phyloP scores from a whole-genome alignment of 2,329 filamentous ascomycete genomes.

The Diaporthe nobilis region DNA sequence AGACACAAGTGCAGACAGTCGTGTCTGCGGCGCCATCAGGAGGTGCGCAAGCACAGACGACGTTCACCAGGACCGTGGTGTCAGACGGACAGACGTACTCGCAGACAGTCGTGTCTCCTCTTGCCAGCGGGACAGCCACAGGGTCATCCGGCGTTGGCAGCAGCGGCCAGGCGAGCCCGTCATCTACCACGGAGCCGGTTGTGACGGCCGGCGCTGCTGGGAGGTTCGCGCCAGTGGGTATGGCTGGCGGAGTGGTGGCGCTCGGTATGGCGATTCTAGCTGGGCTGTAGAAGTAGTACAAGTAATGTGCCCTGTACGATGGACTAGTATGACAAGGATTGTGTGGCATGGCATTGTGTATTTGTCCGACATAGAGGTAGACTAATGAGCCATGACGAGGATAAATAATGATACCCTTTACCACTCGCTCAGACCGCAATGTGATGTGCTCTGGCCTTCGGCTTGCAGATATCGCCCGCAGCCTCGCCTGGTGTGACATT shows the following conservation, averaged over 20 bases:
- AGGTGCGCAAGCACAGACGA: background rate
- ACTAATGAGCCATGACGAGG: background rate
- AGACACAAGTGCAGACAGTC: conserved; percentile 9
- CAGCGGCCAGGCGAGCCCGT: background rate
- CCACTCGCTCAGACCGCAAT: background rate
- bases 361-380: background rate
- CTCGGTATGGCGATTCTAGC: background rate
- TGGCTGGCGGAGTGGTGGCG: background rate
- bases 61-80: conserved; percentile 3
- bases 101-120: conserved; percentile 13
- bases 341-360: background rate
- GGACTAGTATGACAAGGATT: background rate
- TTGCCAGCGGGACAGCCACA: conserved; percentile 1
- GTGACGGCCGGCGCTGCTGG: conserved; percentile 13
- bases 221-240: background rate
- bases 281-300: background rate
- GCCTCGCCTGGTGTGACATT: background rate
- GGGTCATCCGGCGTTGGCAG: background rate
- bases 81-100: conserved; percentile 28
- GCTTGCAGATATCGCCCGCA: background rate
- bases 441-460: background rate
- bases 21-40: conserved; percentile 4
- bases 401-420: conserved; percentile 1
- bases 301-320: background rate
- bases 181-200: background rate